These are phyloP conservation scores for Chaetomium fimeti DNA, from an alignment of 495 filamentous ascomycete genomes.

Conservation along the genomic window DNA sequence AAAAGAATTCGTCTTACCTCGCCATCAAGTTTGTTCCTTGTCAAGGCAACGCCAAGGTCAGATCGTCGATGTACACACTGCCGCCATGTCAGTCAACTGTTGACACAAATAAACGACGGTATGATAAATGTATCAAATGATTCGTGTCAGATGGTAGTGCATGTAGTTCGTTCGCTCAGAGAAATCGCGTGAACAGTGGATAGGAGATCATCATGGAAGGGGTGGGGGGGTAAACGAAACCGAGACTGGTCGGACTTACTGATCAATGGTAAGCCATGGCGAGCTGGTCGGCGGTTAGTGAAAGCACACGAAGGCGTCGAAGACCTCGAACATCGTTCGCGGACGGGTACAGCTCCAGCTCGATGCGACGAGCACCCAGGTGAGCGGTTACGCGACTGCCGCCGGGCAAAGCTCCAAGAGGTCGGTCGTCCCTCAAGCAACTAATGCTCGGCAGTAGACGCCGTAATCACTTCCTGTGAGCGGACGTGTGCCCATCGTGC, in stretches of 20 bases:
- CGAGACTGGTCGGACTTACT: constrained; percentile 21
- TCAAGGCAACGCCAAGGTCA: too few relatives aligned
- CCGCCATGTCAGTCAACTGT: constrained; percentile 14
- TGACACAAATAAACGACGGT: not conserved
- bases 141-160: constrained; percentile 95
- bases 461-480: not conserved
- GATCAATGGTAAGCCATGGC: not conserved
- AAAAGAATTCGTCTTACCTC: constrained; percentile 27
- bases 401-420: not conserved
- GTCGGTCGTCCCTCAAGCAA: not conserved
- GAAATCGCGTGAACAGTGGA: constrained; percentile 65
- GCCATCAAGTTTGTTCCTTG: not conserved
- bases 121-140: not conserved
- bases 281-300: not conserved
- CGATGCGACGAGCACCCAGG: not conserved
- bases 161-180: constrained; percentile 94
- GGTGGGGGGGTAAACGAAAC: constrained; percentile 3
- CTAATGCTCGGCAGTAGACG: not conserved
- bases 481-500: not conserved
- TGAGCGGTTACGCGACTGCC: not conserved
- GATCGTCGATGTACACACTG: not conserved
- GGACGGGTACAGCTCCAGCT: too few relatives aligned
- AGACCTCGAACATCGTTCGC: too few relatives aligned
- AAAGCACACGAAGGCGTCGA: not conserved
- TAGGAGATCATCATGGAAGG: constrained; percentile 55